A percentile compares a stretch with the other conserved stretches of the same genome.
Conservation (phyloP, 23 red algal species). For the Chondrus crispus region DNA sequence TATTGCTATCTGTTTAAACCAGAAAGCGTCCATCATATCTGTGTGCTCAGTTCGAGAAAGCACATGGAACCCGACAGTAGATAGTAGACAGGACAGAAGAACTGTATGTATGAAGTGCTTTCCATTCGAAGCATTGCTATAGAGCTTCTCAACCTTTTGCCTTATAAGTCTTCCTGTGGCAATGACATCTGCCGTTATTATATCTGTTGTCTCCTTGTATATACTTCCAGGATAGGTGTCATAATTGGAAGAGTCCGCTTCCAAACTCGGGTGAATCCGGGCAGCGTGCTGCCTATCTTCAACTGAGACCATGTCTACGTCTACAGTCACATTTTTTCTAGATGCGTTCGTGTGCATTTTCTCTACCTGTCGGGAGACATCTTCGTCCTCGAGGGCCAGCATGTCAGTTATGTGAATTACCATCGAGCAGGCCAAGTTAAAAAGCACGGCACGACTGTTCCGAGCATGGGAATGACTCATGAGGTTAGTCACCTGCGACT, state of each 20-base stretch:
- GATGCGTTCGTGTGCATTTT: too few species aligned
- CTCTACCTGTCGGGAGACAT: not conserved
- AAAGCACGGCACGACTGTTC: not conserved
- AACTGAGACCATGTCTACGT: too few species aligned
- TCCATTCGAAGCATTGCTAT: not conserved
- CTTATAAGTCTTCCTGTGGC: too few species aligned
- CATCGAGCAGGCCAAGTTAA: not conserved
- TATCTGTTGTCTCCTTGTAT: too few species aligned
- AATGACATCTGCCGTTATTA: too few species aligned
- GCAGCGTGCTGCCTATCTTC: too few species aligned
- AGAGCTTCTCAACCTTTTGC: not conserved
- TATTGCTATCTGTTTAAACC: not conserved
- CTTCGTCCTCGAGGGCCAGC: not conserved
- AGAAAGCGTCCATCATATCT: not conserved
- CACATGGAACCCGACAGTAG: conserved; percentile 3
- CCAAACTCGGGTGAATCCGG: too few species aligned
- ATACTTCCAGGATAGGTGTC: too few species aligned
- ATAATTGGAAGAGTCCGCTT: too few species aligned
- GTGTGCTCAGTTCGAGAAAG: not conserved
- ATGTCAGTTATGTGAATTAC: not conserved
- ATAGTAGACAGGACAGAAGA: not conserved
- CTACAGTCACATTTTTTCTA: too few species aligned
- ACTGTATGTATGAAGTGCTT: not conserved
- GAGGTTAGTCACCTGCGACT: not conserved
- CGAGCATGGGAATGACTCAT: not conserved